Conservation (phyloP, 164 flowering plant genomes). For the Vitis rupestris region DNA sequence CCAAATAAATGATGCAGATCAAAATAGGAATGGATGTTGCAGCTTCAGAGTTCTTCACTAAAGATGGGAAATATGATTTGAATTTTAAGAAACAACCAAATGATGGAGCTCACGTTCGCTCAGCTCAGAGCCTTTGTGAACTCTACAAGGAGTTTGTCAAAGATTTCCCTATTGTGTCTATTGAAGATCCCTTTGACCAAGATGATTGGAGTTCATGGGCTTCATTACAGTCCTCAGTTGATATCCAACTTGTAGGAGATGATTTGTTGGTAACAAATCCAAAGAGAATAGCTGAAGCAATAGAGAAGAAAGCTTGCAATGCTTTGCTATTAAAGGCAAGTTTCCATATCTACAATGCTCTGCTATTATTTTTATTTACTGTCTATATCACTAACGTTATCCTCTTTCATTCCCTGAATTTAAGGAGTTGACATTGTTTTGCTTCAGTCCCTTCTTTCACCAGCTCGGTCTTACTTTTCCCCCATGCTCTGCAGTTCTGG, state of each 20-base stretch:
- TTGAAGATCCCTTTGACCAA: constrained; percentile 99
- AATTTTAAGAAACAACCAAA: constrained; percentile 94
- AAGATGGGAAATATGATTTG: constrained; percentile 79
- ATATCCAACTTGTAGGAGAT: constrained; percentile 96
- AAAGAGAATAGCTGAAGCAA: constrained; percentile 83
- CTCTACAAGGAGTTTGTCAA: constrained; percentile 79
- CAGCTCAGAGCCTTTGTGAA: constrained; percentile 69
- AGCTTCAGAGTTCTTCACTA: constrained; percentile 86
- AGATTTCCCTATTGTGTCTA: constrained; percentile 96
- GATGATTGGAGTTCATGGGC: constrained; percentile 98
- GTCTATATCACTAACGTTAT: no score
- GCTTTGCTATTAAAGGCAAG: constrained; percentile 81
- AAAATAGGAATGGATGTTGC: constrained; percentile 99
- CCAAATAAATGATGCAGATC: constrained; percentile 51
- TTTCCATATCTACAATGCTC: background rate
- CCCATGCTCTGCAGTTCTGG: no score
- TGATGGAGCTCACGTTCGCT: constrained; percentile 77
- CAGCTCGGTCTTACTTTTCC: no score
- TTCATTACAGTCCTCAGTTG: constrained; percentile 73
- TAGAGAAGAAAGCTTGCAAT: constrained; percentile 87
- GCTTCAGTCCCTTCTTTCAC: no score
- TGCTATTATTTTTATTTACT: background rate
- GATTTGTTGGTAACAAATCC: constrained; percentile 97
- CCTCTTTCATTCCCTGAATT: background rate
- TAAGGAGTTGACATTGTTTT: background rate